A percentile compares a stretch with the other conserved stretches of the same genome.
Conservation (phyloP, 2,329 filamentous ascomycete species). For the Cadophora malorum region DNA sequence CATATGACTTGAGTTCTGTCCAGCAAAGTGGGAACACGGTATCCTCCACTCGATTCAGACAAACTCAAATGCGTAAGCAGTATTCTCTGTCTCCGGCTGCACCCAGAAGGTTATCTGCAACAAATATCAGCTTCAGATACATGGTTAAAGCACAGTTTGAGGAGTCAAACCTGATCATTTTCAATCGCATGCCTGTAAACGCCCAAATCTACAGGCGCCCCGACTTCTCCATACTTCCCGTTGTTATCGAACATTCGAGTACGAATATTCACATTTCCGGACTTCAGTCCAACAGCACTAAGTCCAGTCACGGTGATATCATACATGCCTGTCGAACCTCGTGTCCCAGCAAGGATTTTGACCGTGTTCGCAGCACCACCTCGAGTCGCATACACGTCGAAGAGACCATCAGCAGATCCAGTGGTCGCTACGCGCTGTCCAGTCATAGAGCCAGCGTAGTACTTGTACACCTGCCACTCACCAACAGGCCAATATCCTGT, state of each 20-base stretch:
- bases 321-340: slow-evolving; percentile 24
- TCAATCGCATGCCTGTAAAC: slow-evolving; percentile 36
- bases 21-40: background rate
- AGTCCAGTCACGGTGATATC: slow-evolving; percentile 25
- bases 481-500: slow-evolving; percentile 48
- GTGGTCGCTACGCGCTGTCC: slow-evolving; percentile 48
- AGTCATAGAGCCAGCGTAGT: slow-evolving; percentile 52
- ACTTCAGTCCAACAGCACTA: slow-evolving; percentile 19
- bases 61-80: slow-evolving; percentile 50
- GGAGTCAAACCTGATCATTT: slow-evolving; percentile 4
- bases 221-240: slow-evolving; percentile 33
- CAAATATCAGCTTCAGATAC: background rate
- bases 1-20: too few species aligned
- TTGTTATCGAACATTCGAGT: slow-evolving; percentile 37
- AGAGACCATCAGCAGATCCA: slow-evolving; percentile 36
- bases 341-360: slow-evolving; percentile 18
- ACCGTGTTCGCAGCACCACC: slow-evolving; percentile 20
- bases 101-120: slow-evolving; percentile 46
- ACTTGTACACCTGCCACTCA: slow-evolving; percentile 54
- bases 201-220: slow-evolving; percentile 44
- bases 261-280: slow-evolving; percentile 25
- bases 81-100: slow-evolving; percentile 44
- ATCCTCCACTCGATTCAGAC: background rate
- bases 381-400: slow-evolving; percentile 31
- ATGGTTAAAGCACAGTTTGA: background rate